These are phyloP conservation scores for Tetraselmis striata DNA, from an alignment of 139 green algal species.

Conservation along the genomic window DNA sequence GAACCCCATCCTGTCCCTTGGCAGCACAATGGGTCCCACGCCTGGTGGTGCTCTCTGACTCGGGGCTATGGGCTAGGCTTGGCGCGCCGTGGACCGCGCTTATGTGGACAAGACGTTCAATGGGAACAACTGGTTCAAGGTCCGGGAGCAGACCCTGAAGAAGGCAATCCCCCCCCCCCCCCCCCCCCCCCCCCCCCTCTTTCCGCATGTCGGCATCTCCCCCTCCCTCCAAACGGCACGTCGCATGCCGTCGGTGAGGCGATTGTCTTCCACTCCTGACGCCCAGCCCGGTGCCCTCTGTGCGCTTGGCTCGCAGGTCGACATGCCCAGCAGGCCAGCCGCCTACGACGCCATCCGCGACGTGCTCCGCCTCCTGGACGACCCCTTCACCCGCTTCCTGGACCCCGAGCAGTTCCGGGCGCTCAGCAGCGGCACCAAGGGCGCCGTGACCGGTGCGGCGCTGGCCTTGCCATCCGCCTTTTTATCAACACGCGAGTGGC, in stretches of 20 bases:
- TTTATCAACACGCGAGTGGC: no score
- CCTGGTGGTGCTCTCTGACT: not conserved
- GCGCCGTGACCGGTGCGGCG: conserved; percentile 28
- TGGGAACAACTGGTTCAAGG: conserved; percentile 86
- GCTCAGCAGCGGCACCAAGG: conserved; percentile 47
- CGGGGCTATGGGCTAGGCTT: conserved; percentile 49
- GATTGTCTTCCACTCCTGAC: no score
- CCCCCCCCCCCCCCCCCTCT: no score
- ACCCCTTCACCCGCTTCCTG: conserved; percentile 95
- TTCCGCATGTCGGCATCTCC: not conserved
- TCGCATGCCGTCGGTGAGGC: no score
- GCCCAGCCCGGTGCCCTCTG: no score
- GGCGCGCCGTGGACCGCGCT: conserved; percentile 86
- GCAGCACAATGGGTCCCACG: no score
- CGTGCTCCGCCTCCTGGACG: conserved; percentile 72
- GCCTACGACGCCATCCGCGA: conserved; percentile 82
- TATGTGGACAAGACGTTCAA: conserved; percentile 99
- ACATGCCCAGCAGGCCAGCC: conserved; percentile 55
- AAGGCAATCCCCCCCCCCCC: conserved; percentile 2
- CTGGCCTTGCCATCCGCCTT: no score
- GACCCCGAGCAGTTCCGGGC: conserved; percentile 63
- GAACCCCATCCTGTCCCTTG: not conserved
- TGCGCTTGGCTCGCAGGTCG: conserved; percentile 21
- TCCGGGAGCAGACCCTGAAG: conserved; percentile 60
- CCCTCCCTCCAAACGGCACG: not conserved